Evolutionary conservation across 768 basidiomycete genomes (phyloP).

Genomic region (Lentinula guzmanii): DNA sequence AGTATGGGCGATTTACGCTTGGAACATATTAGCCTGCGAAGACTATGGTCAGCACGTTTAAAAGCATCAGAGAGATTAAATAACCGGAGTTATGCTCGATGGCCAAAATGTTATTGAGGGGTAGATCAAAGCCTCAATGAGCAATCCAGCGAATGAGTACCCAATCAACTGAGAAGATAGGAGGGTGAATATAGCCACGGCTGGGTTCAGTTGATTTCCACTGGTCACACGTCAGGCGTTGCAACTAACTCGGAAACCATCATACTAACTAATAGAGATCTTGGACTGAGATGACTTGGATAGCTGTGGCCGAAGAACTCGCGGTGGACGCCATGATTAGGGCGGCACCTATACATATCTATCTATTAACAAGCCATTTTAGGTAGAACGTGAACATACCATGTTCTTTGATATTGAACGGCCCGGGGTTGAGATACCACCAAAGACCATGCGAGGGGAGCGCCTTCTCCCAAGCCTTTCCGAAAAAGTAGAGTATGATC

Average conservation of each 20-base stretch:
- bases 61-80: not conserved
- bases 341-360: slow-evolving; percentile 2
- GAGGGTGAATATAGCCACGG: slow-evolving; percentile 20
- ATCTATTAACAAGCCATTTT: slow-evolving; percentile 9
- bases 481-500: slow-evolving; percentile 16
- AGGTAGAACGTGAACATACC: slow-evolving; percentile 1
- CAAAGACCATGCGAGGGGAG: slow-evolving; percentile 15
- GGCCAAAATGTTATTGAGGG: slow-evolving; percentile 15
- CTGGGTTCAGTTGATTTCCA: slow-evolving; percentile 21
- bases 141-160: slow-evolving; percentile 23
- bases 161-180: slow-evolving; percentile 22
- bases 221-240: slow-evolving; percentile 4
- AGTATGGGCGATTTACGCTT: not conserved
- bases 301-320: slow-evolving; percentile 23
- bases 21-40: slow-evolving; percentile 12
- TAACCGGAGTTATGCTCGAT: slow-evolving; percentile 13
- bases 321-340: slow-evolving; percentile 23
- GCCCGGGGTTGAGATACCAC: slow-evolving; percentile 28
- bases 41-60: not conserved
- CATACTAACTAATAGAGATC: slow-evolving; percentile 18
- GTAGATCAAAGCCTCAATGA: slow-evolving; percentile 17
- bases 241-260: slow-evolving; percentile 4
- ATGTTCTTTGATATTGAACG: slow-evolving; percentile 27
- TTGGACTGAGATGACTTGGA: slow-evolving; percentile 26
- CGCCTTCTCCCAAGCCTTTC: slow-evolving; percentile 2